These are phyloP conservation scores for Plectosphaerella plurivora DNA, from an alignment of 2,329 filamentous ascomycete species.

Conservation along the genomic window DNA sequence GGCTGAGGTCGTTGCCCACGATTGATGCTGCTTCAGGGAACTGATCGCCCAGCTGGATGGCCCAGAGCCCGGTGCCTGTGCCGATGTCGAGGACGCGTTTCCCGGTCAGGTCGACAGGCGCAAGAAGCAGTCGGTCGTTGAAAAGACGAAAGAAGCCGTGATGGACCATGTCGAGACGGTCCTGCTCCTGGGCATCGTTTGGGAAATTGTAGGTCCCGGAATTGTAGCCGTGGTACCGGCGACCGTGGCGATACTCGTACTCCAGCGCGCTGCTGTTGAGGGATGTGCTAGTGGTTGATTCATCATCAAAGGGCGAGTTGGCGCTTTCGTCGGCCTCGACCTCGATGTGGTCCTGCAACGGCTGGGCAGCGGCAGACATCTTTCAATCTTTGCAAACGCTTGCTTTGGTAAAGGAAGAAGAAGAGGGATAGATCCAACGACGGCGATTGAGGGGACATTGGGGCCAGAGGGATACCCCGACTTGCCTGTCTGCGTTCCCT, in stretches of 20 bases:
- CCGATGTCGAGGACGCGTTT: conserved; percentile 15
- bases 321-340: neutral
- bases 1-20: conserved; percentile 28
- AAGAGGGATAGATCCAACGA: too few relatives aligned
- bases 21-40: conserved; percentile 16
- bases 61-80: conserved; percentile 18
- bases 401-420: too few relatives aligned
- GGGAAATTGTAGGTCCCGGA: conserved; percentile 21
- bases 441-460: too few relatives aligned
- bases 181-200: conserved; percentile 32
- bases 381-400: too few relatives aligned
- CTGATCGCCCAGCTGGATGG: conserved; percentile 36
- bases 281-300: conserved; percentile 5
- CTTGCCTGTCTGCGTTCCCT: too few relatives aligned
- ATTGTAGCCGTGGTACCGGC: conserved; percentile 9
- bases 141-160: conserved; percentile 23
- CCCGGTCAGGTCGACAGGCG: neutral
- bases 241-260: conserved; percentile 6
- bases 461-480: too few relatives aligned
- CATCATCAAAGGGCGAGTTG: neutral
- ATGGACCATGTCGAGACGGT: conserved; percentile 33
- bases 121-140: conserved; percentile 15
- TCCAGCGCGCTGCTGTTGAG: neutral
- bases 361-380: too few relatives aligned
- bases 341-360: neutral